Base-by-base conservation (phyloP, 2,329 filamentous ascomycete species). In the Pseudogymnoascus sp. region DNA sequence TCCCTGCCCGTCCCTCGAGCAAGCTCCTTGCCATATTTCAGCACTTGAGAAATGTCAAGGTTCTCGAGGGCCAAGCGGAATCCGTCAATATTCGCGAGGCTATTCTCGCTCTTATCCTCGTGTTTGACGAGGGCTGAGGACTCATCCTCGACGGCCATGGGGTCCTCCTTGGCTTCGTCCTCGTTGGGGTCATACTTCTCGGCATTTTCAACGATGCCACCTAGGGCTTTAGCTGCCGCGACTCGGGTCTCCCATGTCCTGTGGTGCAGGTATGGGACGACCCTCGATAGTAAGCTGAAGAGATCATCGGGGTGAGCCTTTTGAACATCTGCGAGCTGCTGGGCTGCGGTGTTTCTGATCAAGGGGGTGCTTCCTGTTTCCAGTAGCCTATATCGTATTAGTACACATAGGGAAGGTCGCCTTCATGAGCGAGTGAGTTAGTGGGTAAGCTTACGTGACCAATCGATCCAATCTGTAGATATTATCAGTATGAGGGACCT, bases 221-320 rank as follows among this genome's bases (percentile, higher is more conserved):
- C 93, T 63, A 99, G 88, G 19, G 94, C 94, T 76, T 93, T 96
- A 68, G 93, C 92, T 55, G 95, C 90, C 61, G 94, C 95, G 65
- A 89, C 92, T 68, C 95, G 83, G 25, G 94, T 99, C 72, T 99
- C 94, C 94, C 94, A 99, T 72, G 92, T 93, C 74, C 93, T 96
- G 69, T 94, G 93, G 63, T 91, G 86, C 30, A 99, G 82, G 75
- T 97, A 99, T 0, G 94, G 93, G n/a, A 99, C 87, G 33, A 99
- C 92, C 64, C 93, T 84, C 30, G 91, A 93, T 11, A 99, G 82
- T 5, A 99, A 83, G 72, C 97, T 97, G 77, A 97, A 97, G 1
- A 99, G 81, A 75, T 99, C 95, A 77, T 99, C 93, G 0, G 94
- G 94, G 71, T 97, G 94, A 75, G 94, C 90, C 74, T 97, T 97